Percentiles rank a stretch among this genome's conserved stretches.
Conservation (phyloP, 208 protist species). For the Phytomonas serpens region DNA sequence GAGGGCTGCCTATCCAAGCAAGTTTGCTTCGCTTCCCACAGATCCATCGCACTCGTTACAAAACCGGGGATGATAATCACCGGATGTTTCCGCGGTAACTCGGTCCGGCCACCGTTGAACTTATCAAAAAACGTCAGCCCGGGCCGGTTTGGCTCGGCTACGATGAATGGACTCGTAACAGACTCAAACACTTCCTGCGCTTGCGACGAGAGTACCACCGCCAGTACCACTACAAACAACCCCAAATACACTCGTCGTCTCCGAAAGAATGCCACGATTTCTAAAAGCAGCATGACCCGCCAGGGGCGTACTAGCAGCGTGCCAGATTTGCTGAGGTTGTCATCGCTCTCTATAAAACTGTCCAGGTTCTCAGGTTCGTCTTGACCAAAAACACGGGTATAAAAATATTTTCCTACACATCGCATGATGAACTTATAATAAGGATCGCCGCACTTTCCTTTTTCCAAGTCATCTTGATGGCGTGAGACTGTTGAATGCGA, state of each 20-base stretch:
- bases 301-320: not conserved
- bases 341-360: not conserved
- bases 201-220: slow-evolving; percentile 3
- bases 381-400: not conserved
- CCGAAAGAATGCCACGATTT: not conserved
- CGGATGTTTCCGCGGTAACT: slow-evolving; percentile 54
- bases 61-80: slow-evolving; percentile 82
- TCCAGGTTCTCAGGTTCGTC: not conserved
- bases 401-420: not conserved
- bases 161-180: slow-evolving; percentile 44
- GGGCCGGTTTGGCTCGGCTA: slow-evolving; percentile 60
- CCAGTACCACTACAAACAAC: slow-evolving; percentile 1
- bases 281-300: not conserved
- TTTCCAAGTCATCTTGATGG: not conserved
- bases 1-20: slow-evolving; percentile 40
- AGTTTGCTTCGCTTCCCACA: slow-evolving; percentile 60
- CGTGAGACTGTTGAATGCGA: not conserved
- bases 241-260: not conserved
- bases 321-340: not conserved
- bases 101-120: slow-evolving; percentile 22
- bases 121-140: slow-evolving; percentile 52
- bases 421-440: not conserved
- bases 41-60: slow-evolving; percentile 79
- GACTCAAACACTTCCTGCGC: slow-evolving; percentile 22
- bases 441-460: not conserved